phyloP scores from a whole-genome alignment of 176 grass and related monocot species.

The Zea luxurians region DNA sequence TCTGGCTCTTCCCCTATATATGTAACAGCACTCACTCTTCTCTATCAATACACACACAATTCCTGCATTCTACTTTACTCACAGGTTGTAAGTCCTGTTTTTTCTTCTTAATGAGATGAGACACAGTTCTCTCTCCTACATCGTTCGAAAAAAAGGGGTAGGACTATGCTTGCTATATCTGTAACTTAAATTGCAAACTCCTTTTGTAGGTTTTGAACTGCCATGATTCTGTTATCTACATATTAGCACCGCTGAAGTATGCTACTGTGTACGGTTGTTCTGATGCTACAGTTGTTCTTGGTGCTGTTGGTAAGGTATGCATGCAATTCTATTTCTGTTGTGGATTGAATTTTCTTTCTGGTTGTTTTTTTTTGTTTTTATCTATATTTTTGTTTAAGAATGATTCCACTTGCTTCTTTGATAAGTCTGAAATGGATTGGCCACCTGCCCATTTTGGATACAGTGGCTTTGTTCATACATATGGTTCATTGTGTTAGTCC shows the following conservation, averaged over 20 bases:
- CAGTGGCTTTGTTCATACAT: not conserved
- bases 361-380: conserved; percentile 4
- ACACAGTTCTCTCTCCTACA: too few species aligned
- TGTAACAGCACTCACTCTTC: too few species aligned
- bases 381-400: conserved; percentile 20
- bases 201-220: conserved; percentile 88
- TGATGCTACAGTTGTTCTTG: conserved; percentile 72
- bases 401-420: not conserved
- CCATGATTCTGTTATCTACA: conserved; percentile 96
- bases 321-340: conserved; percentile 7
- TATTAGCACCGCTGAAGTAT: conserved; percentile 83
- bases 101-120: too few species aligned
- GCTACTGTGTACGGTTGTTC: conserved; percentile 79
- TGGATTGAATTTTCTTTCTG: not conserved
- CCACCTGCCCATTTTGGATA: not conserved
- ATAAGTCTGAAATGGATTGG: conserved; percentile 2
- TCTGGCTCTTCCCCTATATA: too few species aligned
- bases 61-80: too few species aligned
- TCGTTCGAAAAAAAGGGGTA: too few species aligned
- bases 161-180: not conserved
- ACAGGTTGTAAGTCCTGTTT: too few species aligned
- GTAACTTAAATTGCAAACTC: conserved; percentile 8
- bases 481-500: not conserved
- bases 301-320: conserved; percentile 84
- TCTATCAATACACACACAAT: too few species aligned